phyloP scores from a whole-genome alignment of 2,329 filamentous ascomycete species.

The Monilinia vaccinii-corymbosi region DNA sequence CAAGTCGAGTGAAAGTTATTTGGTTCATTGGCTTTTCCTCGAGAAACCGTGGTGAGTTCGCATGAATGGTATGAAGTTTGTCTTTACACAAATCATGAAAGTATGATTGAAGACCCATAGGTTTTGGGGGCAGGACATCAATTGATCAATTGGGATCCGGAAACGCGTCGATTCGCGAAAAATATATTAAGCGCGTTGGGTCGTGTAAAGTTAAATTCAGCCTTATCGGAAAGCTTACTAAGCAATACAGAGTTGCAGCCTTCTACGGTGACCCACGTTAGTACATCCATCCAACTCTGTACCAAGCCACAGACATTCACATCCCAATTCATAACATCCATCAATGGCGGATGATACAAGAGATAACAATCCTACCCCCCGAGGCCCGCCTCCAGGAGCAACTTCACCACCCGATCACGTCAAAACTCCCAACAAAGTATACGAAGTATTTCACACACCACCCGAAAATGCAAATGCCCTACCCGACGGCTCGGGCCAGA shows the following conservation, averaged over 20 bases:
- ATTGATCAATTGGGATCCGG: too few species aligned
- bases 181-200: neutral
- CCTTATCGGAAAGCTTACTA: neutral
- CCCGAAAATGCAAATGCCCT: conserved; percentile 27
- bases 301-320: neutral
- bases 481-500: conserved; percentile 28
- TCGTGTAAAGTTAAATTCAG: conserved; percentile 6
- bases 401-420: conserved; percentile 31
- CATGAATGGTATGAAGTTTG: neutral
- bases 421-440: conserved; percentile 30
- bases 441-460: conserved; percentile 33
- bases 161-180: conserved; percentile 7
- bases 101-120: conserved; percentile 1
- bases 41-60: neutral
- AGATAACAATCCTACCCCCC: conserved; percentile 22
- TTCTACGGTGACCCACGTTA: conserved; percentile 5
- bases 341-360: conserved; percentile 31
- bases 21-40: neutral
- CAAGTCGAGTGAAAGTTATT: conserved; percentile 22
- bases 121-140: neutral
- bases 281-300: neutral
- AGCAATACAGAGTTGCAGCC: neutral
- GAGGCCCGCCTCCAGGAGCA: conserved; percentile 30
- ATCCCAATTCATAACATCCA: conserved; percentile 2
- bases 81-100: conserved; percentile 1